These are phyloP conservation scores for Pseudocercospora macadamiae DNA, from an alignment of 2,329 filamentous ascomycete genomes.

Conservation along the genomic window DNA sequence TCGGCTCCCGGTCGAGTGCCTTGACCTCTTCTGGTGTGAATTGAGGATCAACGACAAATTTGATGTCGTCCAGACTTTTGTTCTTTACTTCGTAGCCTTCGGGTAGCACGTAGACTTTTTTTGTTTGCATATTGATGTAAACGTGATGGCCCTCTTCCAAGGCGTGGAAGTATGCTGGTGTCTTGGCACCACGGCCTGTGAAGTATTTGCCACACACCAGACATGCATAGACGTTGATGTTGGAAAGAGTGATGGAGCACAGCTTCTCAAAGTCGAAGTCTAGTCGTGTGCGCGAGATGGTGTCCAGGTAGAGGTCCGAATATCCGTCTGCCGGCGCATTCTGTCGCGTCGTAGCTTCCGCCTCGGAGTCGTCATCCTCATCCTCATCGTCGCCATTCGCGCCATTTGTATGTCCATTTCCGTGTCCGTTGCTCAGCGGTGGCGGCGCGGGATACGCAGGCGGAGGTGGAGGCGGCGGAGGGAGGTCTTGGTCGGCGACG, in stretches of 20 bases:
- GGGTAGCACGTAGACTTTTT: slow-evolving; percentile 87
- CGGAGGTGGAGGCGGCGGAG: slow-evolving; percentile 32
- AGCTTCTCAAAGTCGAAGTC: slow-evolving; percentile 99
- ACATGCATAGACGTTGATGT: slow-evolving; percentile 98
- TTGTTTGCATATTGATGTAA: slow-evolving; percentile 95
- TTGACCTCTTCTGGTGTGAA: slow-evolving; percentile 80
- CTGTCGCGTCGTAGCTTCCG: slow-evolving; percentile 62
- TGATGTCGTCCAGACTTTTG: slow-evolving; percentile 95
- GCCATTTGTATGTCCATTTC: slow-evolving; percentile 37
- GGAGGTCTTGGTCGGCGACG: slow-evolving; percentile 40
- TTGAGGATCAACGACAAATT: slow-evolving; percentile 91
- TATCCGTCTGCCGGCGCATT: slow-evolving; percentile 82
- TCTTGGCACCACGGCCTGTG: slow-evolving; percentile 89
- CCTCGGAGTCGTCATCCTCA: slow-evolving; percentile 55
- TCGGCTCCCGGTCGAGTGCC: slow-evolving; percentile 68
- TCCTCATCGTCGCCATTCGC: slow-evolving; percentile 48
- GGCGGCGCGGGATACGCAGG: neutral
- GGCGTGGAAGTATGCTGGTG: slow-evolving; percentile 96
- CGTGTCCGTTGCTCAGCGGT: slow-evolving; percentile 28
- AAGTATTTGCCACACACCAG: slow-evolving; percentile 98
- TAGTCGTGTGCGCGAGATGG: slow-evolving; percentile 86
- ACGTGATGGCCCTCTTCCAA: slow-evolving; percentile 95
- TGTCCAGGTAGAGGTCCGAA: slow-evolving; percentile 95
- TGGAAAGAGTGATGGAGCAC: slow-evolving; percentile 92
- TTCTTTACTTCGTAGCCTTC: slow-evolving; percentile 97